Conservation (phyloP, 140 eudicot species). For the Flaveria floridana region DNA sequence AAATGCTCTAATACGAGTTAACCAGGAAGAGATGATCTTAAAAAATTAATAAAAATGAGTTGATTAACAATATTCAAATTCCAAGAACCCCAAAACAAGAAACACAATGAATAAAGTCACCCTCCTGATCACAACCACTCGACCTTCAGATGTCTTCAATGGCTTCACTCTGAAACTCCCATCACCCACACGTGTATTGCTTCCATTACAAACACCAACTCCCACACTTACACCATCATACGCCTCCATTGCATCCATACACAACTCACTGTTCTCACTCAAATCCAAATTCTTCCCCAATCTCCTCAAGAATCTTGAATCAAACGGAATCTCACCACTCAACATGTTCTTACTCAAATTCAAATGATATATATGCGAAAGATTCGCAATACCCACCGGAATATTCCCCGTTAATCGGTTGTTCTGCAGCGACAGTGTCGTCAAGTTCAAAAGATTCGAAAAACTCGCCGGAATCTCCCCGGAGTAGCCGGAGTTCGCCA, state of each 20-base stretch:
- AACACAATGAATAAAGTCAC: conserved; percentile 36
- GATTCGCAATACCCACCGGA: conserved; percentile 51
- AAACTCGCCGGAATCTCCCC: conserved; percentile 61
- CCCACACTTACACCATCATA: conserved; percentile 38
- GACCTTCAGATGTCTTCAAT: conserved; percentile 55
- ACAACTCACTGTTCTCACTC: conserved; percentile 62
- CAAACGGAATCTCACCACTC: conserved; percentile 70
- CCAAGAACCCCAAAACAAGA: conserved; percentile 34
- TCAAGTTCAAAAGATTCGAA: conserved; percentile 47
- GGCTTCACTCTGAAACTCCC: conserved; percentile 43
- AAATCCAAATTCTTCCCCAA: conserved; percentile 69
- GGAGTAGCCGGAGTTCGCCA: conserved; percentile 59
- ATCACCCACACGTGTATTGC: conserved; percentile 41
- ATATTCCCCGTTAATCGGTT: conserved; percentile 64
- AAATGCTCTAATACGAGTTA: too few species aligned
- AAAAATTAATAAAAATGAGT: too few species aligned
- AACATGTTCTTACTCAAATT: conserved; percentile 70
- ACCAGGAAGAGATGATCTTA: too few species aligned
- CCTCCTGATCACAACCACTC: conserved; percentile 22
- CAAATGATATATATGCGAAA: conserved; percentile 68
- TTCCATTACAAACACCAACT: conserved; percentile 48
- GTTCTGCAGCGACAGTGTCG: conserved; percentile 70
- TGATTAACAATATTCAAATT: neutral
- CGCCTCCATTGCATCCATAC: conserved; percentile 59
- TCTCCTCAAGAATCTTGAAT: conserved; percentile 63